Conservation (phyloP, 768 basidiomycete genomes). For the Russula ochroleuca region DNA sequence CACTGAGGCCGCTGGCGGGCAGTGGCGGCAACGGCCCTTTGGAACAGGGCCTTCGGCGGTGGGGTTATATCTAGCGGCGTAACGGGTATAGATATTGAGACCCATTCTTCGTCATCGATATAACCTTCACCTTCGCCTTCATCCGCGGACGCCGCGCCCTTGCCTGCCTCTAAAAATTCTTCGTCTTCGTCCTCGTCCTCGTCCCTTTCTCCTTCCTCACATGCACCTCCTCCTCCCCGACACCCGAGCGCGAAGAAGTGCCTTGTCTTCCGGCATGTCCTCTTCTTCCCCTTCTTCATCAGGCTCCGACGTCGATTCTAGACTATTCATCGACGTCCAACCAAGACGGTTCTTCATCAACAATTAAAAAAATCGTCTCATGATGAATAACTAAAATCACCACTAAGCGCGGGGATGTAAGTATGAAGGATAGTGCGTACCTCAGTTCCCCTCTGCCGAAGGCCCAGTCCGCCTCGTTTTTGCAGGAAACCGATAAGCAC, state of each 20-base stretch:
- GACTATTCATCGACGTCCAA: constrained; percentile 68
- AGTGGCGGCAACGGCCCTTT: neutral
- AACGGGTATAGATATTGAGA: constrained; percentile 50
- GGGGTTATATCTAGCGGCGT: constrained; percentile 17
- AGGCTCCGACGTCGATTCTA: constrained; percentile 79
- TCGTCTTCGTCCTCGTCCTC: constrained; percentile 19
- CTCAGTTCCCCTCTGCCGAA: constrained; percentile 54
- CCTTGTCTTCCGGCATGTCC: constrained; percentile 42
- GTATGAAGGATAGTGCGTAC: neutral
- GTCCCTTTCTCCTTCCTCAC: neutral
- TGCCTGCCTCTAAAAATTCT: too few species aligned
- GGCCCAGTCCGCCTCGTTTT: constrained; percentile 79
- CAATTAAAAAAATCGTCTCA: constrained; percentile 77
- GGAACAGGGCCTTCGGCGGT: constrained; percentile 2
- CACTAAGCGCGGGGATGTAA: neutral
- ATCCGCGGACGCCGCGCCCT: too few species aligned
- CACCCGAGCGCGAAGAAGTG: constrained; percentile 8
- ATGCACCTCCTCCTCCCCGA: constrained; percentile 29
- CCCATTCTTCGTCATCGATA: constrained; percentile 56
- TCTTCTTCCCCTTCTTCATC: constrained; percentile 55
- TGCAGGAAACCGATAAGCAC: constrained; percentile 94
- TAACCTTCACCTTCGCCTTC: constrained; percentile 41
- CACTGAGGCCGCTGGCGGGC: too few species aligned
- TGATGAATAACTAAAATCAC: constrained; percentile 40
- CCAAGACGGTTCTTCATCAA: constrained; percentile 87